phyloP scores from a whole-genome alignment of 1,139 yeast genomes.

The Debaryomyces nepalensis region DNA sequence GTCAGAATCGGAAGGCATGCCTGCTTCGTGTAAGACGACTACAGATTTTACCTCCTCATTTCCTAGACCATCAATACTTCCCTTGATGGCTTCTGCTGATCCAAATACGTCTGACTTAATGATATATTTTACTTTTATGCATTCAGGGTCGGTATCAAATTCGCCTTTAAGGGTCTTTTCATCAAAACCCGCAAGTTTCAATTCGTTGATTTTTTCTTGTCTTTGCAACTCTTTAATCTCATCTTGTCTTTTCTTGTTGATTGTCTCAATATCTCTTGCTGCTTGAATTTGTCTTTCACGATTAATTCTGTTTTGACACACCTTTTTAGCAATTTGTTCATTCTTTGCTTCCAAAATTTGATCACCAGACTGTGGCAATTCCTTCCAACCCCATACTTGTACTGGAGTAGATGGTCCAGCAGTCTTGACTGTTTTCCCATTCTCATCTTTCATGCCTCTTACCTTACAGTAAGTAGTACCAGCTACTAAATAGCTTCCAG shows the following conservation, averaged over 20 bases:
- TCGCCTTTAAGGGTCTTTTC: slow-evolving; percentile 38
- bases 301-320: slow-evolving; percentile 63
- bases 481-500: slow-evolving; percentile 76
- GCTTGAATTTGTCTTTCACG: slow-evolving; percentile 64
- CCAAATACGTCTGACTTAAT: slow-evolving; percentile 89
- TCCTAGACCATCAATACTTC: slow-evolving; percentile 79
- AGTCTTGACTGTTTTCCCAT: slow-evolving; percentile 60
- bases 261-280: slow-evolving; percentile 66
- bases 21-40: slow-evolving; percentile 78
- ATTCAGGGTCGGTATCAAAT: slow-evolving; percentile 31
- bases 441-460: slow-evolving; percentile 77
- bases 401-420: slow-evolving; percentile 94
- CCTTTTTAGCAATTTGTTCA: slow-evolving; percentile 79
- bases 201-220: slow-evolving; percentile 56
- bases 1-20: slow-evolving; percentile 84
- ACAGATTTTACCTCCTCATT: slow-evolving; percentile 79
- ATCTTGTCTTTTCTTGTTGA: slow-evolving; percentile 61
- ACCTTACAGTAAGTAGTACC: slow-evolving; percentile 89
- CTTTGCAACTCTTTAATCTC: slow-evolving; percentile 53
- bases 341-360: slow-evolving; percentile 74
- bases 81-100: slow-evolving; percentile 65
- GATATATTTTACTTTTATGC: slow-evolving; percentile 58
- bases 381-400: slow-evolving; percentile 94
- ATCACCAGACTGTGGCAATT: slow-evolving; percentile 91
- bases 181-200: slow-evolving; percentile 61